Evolutionary conservation across 83 land plant genomes (phyloP).

Genomic region (Picea engelmannii): DNA sequence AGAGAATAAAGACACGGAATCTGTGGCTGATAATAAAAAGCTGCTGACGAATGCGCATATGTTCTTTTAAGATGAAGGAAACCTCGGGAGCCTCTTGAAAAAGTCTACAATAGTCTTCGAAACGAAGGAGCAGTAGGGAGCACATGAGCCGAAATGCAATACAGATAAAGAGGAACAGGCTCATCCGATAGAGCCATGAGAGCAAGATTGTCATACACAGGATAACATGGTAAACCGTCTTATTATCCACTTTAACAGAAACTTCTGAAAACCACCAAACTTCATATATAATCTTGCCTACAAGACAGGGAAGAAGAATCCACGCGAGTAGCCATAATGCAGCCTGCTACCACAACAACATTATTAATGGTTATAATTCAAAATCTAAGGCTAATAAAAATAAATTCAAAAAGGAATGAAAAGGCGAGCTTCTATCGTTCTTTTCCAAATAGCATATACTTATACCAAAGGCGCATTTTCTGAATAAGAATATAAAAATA

Average conservation of each 20-base stretch:
- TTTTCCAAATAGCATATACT: neutral
- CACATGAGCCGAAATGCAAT: conserved; percentile 74
- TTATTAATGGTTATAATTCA: neutral
- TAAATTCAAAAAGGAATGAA: neutral
- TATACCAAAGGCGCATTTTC: neutral
- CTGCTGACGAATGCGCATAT: conserved; percentile 63
- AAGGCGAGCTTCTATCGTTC: neutral
- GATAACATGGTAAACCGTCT: conserved; percentile 16
- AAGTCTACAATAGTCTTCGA: conserved; percentile 59
- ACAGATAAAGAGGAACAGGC: conserved; percentile 69
- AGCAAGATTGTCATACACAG: conserved; percentile 28
- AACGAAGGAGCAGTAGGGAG: conserved; percentile 60
- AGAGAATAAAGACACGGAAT: conserved; percentile 36
- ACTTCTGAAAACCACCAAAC: conserved; percentile 51
- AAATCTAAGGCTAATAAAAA: neutral
- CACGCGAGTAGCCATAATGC: conserved; percentile 47
- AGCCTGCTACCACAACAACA: conserved; percentile 35
- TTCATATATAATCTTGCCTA: conserved; percentile 55
- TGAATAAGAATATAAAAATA: neutral
- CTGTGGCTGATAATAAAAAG: conserved; percentile 74
- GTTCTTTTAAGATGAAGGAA: conserved; percentile 45
- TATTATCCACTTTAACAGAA: conserved; percentile 23
- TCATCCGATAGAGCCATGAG: conserved; percentile 68
- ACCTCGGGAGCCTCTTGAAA: conserved; percentile 62
- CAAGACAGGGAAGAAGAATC: conserved; percentile 70